phyloP scores from a whole-genome alignment of 371 early-diverging fungal species.

The Circinella minor region DNA sequence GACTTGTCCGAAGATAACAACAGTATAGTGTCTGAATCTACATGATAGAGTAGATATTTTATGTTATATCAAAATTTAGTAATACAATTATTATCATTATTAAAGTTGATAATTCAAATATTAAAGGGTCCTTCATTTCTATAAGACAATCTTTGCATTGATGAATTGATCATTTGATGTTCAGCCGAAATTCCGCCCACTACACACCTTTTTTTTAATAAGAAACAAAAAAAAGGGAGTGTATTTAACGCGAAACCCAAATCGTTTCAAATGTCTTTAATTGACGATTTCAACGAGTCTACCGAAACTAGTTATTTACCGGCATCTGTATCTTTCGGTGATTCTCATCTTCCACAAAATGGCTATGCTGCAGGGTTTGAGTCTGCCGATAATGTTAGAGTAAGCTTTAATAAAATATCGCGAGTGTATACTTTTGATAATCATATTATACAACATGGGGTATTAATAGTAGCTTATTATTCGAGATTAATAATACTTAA shows the following conservation, averaged over 20 bases:
- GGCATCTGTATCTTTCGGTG: constrained; percentile 17
- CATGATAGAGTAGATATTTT: no score
- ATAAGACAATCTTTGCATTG: no score
- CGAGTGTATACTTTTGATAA: neutral
- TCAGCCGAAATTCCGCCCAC: neutral
- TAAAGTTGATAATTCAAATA: no score
- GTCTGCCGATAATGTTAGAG: constrained; percentile 25
- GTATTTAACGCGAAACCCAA: neutral
- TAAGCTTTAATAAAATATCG: constrained; percentile 1
- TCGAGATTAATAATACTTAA: neutral
- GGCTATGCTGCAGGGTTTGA: constrained; percentile 28
- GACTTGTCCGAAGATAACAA: neutral
- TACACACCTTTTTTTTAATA: neutral
- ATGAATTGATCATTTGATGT: neutral
- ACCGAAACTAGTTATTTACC: constrained; percentile 25
- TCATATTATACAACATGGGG: neutral
- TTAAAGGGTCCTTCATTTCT: no score
- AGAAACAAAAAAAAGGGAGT: neutral
- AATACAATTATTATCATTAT: no score
- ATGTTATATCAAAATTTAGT: no score
- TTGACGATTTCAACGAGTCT: constrained; percentile 46
- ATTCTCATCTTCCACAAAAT: constrained; percentile 12
- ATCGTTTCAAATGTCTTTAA: constrained; percentile 35
- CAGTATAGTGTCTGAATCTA: neutral
- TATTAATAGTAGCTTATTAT: neutral